These are phyloP conservation scores for Populus hybrid DNA, from an alignment of 441 rosid genomes.

Conservation along the genomic window DNA sequence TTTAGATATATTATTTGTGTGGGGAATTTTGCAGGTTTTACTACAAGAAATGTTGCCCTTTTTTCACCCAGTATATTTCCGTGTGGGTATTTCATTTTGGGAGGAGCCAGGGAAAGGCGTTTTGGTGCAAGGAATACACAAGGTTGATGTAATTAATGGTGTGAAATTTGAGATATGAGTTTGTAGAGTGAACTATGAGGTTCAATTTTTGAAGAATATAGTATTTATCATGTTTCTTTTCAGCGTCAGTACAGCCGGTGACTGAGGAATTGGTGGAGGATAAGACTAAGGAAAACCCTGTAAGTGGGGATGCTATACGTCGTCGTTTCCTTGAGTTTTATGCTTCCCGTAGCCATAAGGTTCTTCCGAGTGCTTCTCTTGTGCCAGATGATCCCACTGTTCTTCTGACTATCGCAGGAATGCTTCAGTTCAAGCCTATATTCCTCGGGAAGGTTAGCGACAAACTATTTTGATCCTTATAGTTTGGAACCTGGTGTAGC, in stretches of 20 bases:
- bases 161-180: slow-evolving; percentile 11
- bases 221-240: slow-evolving; percentile 34
- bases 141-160: slow-evolving; percentile 40
- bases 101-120: slow-evolving; percentile 21
- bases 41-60: slow-evolving; percentile 29
- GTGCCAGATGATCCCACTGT: slow-evolving; percentile 97
- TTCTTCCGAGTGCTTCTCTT: slow-evolving; percentile 88
- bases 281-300: slow-evolving; percentile 35
- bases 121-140: slow-evolving; percentile 42
- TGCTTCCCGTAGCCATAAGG: slow-evolving; percentile 84
- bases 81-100: slow-evolving; percentile 16
- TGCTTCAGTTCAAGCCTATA: slow-evolving; percentile 95
- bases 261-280: slow-evolving; percentile 49
- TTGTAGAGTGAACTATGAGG: slow-evolving; percentile 14
- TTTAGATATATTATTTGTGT: neutral
- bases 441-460: slow-evolving; percentile 75
- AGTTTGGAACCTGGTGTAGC: neutral
- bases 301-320: slow-evolving; percentile 80
- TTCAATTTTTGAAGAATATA: slow-evolving; percentile 18
- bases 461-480: neutral
- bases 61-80: slow-evolving; percentile 33
- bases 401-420: slow-evolving; percentile 90
- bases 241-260: slow-evolving; percentile 68
- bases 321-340: slow-evolving; percentile 74
- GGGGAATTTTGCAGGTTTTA: slow-evolving; percentile 44